Base-by-base conservation (phyloP, 129 eudicot species). In the Escallonia rubra region DNA sequence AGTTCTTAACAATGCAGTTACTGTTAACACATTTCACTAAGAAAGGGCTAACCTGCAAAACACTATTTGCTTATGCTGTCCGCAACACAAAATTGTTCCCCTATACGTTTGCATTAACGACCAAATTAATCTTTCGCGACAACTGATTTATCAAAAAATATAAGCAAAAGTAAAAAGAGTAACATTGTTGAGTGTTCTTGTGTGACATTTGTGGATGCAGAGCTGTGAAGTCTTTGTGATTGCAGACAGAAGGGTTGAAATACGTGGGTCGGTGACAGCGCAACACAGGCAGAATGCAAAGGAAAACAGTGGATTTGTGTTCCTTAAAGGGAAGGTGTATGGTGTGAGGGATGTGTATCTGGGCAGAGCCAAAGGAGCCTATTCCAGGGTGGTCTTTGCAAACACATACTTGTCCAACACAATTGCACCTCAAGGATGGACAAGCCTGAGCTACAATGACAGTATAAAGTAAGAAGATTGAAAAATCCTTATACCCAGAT, bases 331-430 rank as follows among this genome's bases (percentile, higher is more conserved):
- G 3, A 74, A 67, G 56, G 81, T 88, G 13, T 92, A 72, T 49
- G 96, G 98, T 11, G 71, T 71, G 3, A 82, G 82, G 15, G 65
- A 79, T 39, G 89, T 78, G 45, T 83, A 79, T 71, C 74, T 92
- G 67, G 98, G 98, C 2, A 87, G 98, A 68, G 82, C 98, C 2
- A 68, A 63, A 61, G 87, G 89, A 46, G 78, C 79, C 48, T 82
- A 79, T 67, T 92, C 98, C 7, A 82, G 89, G 72, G 98, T 92
- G 0, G 71, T 92, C 57, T 92, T 88, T 74, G 98, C 87, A 13
- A 63, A 86, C 45, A 81, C 98, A 6, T 92, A 92, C 57, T 46
- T 92, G 66, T 92, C 98, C 10, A 80, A 70, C 63, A 58, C 76
- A 5, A 64, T 92, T 66, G 79, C 71, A 8, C 86, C 94, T 41